Evolutionary conservation across 768 basidiomycete species (phyloP), one percentile per base, ranked within the genome.

Genomic region (Mycena epipterygia): DNA sequence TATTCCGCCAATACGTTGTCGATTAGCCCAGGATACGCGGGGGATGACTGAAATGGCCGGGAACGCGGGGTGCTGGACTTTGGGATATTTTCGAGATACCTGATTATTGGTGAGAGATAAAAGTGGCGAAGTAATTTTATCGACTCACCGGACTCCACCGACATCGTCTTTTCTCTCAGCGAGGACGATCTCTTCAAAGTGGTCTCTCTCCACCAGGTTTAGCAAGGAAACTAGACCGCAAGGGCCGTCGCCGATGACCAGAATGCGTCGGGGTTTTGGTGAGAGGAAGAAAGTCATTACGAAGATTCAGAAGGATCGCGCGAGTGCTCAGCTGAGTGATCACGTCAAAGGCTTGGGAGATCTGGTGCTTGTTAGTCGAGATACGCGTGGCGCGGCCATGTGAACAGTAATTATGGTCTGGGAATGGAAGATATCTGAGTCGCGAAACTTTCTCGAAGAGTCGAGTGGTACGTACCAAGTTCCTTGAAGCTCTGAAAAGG

Each of bases 121-220:
- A 12, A 9, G n/a, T 17, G 33, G 2, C 19, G 3, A 37, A 33
- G 6, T 4, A n/a, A 23, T 46, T 27, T 14, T 5, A 5, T 17
- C 14, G 13, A 73, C 80, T 61, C 39, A 88, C 88, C 88, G 88
- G 3, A 87, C 82, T 33, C 88, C 87, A 3, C 88, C 87, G n/a
- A 88, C 79, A 59, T 87, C 82, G 51, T 82, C 81, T 61, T 84
- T 76, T 41, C 88, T 77, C 76, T 89, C 88, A 6, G 84, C 85
- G 0, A 87, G 76, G 49, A 84, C 82, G 0, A 88, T 87, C 23
- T 79, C 77, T 1, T 82, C 83, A 30, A 87, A 87, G 0, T 79
- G 41, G 13, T 84, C 86, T 2, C 80, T 77, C 49, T 83, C 78
- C n/a, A 80, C 55, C 29, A 87, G 76, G 68, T 89, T 89, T n/a